phyloP scores from a whole-genome alignment of 2,329 filamentous ascomycete species.

The Penicillium frequentans region DNA sequence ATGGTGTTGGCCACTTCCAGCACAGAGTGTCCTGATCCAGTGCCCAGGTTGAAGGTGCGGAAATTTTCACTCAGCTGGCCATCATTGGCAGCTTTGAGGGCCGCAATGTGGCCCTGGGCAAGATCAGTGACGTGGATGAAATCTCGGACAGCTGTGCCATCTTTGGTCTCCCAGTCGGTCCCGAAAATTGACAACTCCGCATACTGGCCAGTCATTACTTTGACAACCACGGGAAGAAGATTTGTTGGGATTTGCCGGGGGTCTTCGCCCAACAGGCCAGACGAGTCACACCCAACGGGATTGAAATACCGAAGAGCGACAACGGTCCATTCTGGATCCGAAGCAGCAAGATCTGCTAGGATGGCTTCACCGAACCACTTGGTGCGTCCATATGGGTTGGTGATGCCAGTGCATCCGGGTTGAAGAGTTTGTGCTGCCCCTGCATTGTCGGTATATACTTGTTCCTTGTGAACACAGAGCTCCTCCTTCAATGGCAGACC shows the following conservation, averaged over 20 bases:
- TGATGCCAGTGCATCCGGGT: conserved; percentile 58
- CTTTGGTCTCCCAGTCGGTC: conserved; percentile 63
- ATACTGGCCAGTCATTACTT: conserved; percentile 58
- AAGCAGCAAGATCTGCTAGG: conserved; percentile 59
- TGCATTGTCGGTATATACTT: conserved; percentile 45
- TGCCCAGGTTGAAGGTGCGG: conserved; percentile 43
- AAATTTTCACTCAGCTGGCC: conserved; percentile 41
- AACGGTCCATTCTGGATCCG: conserved; percentile 63
- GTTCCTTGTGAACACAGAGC: conserved; percentile 54
- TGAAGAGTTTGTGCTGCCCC: conserved; percentile 45
- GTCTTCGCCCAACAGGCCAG: conserved; percentile 64
- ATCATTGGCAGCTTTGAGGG: conserved; percentile 45
- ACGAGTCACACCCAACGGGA: conserved; percentile 65
- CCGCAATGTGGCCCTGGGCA: conserved; percentile 63
- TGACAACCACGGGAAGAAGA: conserved; percentile 63
- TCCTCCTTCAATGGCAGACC: conserved; percentile 58
- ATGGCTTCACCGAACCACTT: conserved; percentile 70
- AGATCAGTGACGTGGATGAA: conserved; percentile 69
- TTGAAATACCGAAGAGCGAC: conserved; percentile 68
- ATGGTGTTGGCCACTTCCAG: conserved; percentile 40
- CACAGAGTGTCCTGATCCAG: conserved; percentile 40
- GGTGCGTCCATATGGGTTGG: conserved; percentile 65
- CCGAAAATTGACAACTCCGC: conserved; percentile 62
- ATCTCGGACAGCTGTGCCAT: conserved; percentile 66
- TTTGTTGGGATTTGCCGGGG: conserved; percentile 63